phyloP scores from a whole-genome alignment of 176 grass and related monocot genomes.

The Oryza longistaminata region DNA sequence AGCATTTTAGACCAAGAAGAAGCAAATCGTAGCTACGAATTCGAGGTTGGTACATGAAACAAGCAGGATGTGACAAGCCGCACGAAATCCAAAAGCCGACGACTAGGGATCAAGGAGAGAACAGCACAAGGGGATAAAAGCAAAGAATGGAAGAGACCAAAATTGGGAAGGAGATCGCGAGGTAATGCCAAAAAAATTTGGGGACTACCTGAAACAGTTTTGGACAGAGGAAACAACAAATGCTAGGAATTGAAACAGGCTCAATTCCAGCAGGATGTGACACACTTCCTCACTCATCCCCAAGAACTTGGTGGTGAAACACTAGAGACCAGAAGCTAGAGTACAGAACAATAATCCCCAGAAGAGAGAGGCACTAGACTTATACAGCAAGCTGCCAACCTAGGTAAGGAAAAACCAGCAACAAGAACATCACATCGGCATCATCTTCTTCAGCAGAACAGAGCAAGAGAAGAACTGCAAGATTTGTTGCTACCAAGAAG shows the following conservation, averaged over 20 bases:
- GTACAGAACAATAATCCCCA: background rate
- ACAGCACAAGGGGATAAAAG: background rate
- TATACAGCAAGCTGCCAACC: slow-evolving; percentile 26
- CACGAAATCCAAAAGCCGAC: background rate
- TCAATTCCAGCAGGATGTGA: slow-evolving; percentile 36
- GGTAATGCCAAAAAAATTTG: slow-evolving; percentile 31
- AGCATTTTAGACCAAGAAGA: slow-evolving; percentile 2
- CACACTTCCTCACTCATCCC: slow-evolving; percentile 15
- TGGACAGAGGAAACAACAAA: slow-evolving; percentile 32
- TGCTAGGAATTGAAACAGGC: slow-evolving; percentile 8
- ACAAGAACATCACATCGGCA: background rate
- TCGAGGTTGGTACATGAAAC: slow-evolving; percentile 2
- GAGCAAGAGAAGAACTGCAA: background rate
- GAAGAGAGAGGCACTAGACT: background rate
- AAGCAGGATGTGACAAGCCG: slow-evolving; percentile 42
- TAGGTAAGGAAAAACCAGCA: slow-evolving; percentile 8
- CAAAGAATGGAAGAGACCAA: slow-evolving; percentile 29
- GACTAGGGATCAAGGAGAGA: slow-evolving; percentile 28
- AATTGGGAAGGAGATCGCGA: slow-evolving; percentile 22
- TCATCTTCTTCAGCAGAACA: background rate
- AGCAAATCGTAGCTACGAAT: slow-evolving; percentile 28
- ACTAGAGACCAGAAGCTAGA: slow-evolving; percentile 25
- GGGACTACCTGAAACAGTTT: slow-evolving; percentile 18
- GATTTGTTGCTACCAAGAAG: background rate
- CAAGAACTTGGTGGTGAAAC: background rate